A percentile compares a stretch with the other conserved stretches of the same genome.
These are phyloP conservation scores for Acer campestre DNA, from an alignment of 345 rosid genomes.

Conservation along the genomic window DNA sequence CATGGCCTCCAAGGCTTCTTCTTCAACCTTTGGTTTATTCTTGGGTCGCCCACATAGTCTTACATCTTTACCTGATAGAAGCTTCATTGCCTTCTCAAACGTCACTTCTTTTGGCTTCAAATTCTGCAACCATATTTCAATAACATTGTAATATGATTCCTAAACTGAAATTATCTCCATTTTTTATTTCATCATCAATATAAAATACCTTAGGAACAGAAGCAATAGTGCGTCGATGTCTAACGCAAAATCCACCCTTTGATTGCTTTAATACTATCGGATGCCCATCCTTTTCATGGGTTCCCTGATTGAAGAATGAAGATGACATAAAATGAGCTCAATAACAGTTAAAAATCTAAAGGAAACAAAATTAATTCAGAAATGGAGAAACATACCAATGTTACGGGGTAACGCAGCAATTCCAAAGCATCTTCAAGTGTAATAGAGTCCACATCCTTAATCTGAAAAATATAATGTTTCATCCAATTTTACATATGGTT, in stretches of 20 bases:
- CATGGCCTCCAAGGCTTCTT: slow-evolving; percentile 35
- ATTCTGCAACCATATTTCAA: slow-evolving; percentile 49
- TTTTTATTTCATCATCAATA: not conserved
- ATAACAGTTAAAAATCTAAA: slow-evolving; percentile 2
- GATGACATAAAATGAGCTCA: slow-evolving; percentile 12
- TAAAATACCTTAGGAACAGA: slow-evolving; percentile 81
- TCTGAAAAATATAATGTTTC: slow-evolving; percentile 39
- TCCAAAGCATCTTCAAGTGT: slow-evolving; percentile 79
- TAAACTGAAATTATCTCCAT: not conserved
- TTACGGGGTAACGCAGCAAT: slow-evolving; percentile 71
- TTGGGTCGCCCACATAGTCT: slow-evolving; percentile 73
- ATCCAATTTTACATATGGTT: slow-evolving; percentile 1
- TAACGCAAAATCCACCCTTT: slow-evolving; percentile 64
- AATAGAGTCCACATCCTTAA: slow-evolving; percentile 63
- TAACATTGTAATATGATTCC: not conserved
- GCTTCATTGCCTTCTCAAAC: slow-evolving; percentile 73
- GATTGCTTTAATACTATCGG: slow-evolving; percentile 71
- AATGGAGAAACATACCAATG: slow-evolving; percentile 57
- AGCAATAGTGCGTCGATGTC: slow-evolving; percentile 75
- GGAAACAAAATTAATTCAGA: not conserved
- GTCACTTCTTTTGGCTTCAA: slow-evolving; percentile 58
- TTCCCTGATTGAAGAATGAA: slow-evolving; percentile 52
- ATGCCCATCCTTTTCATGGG: slow-evolving; percentile 81
- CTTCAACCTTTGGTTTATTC: slow-evolving; percentile 45
- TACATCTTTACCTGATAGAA: slow-evolving; percentile 62